Conservation (phyloP, 768 basidiomycete genomes). For the Gloeopeniophorella convolvens region DNA sequence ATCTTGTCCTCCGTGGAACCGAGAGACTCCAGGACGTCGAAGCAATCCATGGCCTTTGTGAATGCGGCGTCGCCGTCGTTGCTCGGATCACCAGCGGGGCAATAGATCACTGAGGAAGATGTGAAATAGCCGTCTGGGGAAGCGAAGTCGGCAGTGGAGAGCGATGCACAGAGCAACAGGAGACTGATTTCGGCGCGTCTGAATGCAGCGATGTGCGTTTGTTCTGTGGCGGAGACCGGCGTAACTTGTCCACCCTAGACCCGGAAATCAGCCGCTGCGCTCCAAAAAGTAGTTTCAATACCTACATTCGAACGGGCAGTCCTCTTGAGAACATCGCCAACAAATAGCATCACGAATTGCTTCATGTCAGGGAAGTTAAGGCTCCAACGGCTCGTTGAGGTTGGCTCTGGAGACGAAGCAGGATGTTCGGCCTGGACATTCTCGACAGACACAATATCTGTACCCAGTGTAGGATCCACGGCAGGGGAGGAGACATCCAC, state of each 20-base stretch:
- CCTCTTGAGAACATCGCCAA: no score
- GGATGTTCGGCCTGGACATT: no score
- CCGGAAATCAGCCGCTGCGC: no score
- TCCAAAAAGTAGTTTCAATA: not conserved
- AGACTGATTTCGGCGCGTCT: constrained; percentile 4
- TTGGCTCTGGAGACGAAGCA: no score
- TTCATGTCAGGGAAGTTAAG: no score
- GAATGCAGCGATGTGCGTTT: not conserved
- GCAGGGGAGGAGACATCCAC: no score
- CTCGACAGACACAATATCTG: no score
- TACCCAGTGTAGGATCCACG: no score
- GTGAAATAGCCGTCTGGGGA: constrained; percentile 9
- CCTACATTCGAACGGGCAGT: no score
- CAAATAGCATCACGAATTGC: no score
- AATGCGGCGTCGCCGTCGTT: not conserved
- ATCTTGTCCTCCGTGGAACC: not conserved
- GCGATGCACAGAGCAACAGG: constrained; percentile 7
- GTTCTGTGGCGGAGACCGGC: not conserved
- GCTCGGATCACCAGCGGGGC: constrained; percentile 6
- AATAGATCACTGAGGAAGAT: not conserved
- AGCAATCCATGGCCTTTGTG: constrained; percentile 1
- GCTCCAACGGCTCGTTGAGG: no score
- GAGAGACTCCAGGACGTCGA: not conserved
- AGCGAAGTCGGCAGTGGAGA: constrained; percentile 4
- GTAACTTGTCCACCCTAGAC: no score